phyloP scores from a whole-genome alignment of 2,329 filamentous ascomycete species.

The Clathrospora elynae region DNA sequence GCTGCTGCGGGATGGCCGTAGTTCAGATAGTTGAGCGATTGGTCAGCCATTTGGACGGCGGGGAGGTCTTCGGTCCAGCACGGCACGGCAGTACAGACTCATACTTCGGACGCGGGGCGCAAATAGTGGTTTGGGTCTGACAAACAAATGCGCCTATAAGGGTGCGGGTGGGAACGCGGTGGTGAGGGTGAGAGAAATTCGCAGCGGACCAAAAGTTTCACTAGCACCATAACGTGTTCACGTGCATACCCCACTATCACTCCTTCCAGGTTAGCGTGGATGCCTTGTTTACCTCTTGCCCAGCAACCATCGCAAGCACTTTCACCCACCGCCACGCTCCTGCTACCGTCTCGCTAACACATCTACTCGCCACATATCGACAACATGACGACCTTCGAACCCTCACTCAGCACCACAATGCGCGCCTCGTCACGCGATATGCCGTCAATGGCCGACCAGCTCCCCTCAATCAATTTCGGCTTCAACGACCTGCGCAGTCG shows the following conservation, averaged over 20 bases:
- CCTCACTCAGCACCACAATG: slow-evolving; percentile 69
- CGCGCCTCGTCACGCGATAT: slow-evolving; percentile 63
- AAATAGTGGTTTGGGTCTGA: not conserved
- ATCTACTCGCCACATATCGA: slow-evolving; percentile 26
- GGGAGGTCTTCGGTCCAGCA: slow-evolving; percentile 21
- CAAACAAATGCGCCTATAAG: slow-evolving; percentile 3
- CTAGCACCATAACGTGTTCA: slow-evolving; percentile 36
- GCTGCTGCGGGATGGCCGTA: slow-evolving; percentile 61
- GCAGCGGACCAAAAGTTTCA: slow-evolving; percentile 24
- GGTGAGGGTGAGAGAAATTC: slow-evolving; percentile 9
- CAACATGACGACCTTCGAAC: slow-evolving; percentile 68
- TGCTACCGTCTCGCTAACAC: too few species aligned
- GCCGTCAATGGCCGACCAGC: slow-evolving; percentile 73
- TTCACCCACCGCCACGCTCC: not conserved
- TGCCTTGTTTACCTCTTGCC: slow-evolving; percentile 42
- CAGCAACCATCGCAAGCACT: slow-evolving; percentile 32
- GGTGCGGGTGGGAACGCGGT: slow-evolving; percentile 6
- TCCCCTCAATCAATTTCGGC: slow-evolving; percentile 91
- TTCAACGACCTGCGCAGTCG: slow-evolving; percentile 94
- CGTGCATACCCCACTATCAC: slow-evolving; percentile 25
- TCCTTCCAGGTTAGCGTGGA: slow-evolving; percentile 14
- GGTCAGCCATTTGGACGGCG: slow-evolving; percentile 63
- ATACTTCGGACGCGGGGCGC: slow-evolving; percentile 27
- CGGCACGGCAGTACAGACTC: slow-evolving; percentile 17
- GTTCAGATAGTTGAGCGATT: slow-evolving; percentile 54